Evolutionary conservation across 495 filamentous ascomycete genomes (phyloP), one percentile per base, ranked within the genome.

Genomic region (Neurospora tetraspora): DNA sequence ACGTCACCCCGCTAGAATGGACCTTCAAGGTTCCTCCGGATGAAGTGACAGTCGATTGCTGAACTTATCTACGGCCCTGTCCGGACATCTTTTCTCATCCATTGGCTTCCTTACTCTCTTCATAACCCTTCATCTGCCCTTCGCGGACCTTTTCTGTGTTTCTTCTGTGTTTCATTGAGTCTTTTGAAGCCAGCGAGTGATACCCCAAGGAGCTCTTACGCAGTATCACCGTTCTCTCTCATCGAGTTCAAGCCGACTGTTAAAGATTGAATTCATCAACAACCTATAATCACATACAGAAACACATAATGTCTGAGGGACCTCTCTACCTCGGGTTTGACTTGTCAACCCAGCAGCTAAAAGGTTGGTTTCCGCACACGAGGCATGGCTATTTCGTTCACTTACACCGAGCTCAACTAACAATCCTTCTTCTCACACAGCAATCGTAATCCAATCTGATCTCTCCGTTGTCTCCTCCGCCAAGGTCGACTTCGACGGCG

Each of bases 311-410:
- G 85, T 77, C 78, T 71, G 75, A 83, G 47, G 84, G 82, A 20
- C 90, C 93, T 16, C 85, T 96, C 71, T 98, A 97, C 76, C 87
- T 98, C 72, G 95, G 95, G 53, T 95, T 98, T 79, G 95, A 99
- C 81, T 91, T 99, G 68, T 97, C 94, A 36, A 98, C 96, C 72
- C 96, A 98, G 82, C 94, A 97, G 79, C 85, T 98, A 37, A 99
- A 99, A 86, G 93, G 92, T 87, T 74, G 72, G 82, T 80, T 70
- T 31, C 18, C 20, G 38, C 74, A 39, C 65, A 71, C 20, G 5
- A 53, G 3, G 20, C 47, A 27, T 0, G 11, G 27, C 18, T 65
- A 27, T 3, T 34, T 31, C 14, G 12, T 65, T 39, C 71, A 72
- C 70, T 42, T 68, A 47, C 31, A 72, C 39, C 5, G 34, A 38